phyloP scores from a whole-genome alignment of 441 rosid species.

The Adansonia rubrostipa region DNA sequence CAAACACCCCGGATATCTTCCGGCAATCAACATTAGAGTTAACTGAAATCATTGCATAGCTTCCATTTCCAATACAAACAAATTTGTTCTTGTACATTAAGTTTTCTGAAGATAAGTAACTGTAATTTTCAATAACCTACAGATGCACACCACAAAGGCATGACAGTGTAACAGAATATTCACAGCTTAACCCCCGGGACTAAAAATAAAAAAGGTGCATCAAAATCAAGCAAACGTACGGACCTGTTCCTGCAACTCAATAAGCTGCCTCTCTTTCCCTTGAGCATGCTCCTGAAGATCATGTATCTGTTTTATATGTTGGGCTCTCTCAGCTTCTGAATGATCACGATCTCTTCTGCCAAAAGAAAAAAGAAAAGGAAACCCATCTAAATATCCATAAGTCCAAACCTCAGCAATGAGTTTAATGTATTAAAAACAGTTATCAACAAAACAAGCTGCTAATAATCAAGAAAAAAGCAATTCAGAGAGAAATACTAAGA shows the following conservation, averaged over 20 bases:
- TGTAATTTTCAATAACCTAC: neutral
- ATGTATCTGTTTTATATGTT: constrained; percentile 71
- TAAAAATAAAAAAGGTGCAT: neutral
- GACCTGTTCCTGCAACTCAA: constrained; percentile 93
- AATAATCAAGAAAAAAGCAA: neutral
- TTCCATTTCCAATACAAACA: neutral
- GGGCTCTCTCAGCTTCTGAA: constrained; percentile 92
- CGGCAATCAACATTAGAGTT: neutral
- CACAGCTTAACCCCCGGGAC: neutral
- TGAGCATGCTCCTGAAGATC: constrained; percentile 89
- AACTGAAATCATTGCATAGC: neutral
- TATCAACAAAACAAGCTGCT: neutral
- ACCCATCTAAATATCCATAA: constrained; percentile 16
- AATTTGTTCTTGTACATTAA: neutral
- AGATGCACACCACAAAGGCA: neutral
- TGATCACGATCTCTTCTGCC: constrained; percentile 97
- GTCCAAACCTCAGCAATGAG: constrained; percentile 5
- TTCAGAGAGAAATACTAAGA: neutral
- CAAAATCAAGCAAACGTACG: constrained; percentile 22
- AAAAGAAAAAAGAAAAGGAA: constrained; percentile 21
- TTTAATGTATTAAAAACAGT: constrained; percentile 6
- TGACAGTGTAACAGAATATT: neutral
- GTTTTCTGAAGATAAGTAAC: neutral
- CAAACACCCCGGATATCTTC: neutral
- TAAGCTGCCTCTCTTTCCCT: constrained; percentile 85